A percentile compares a stretch with the other conserved stretches of the same genome.
These are phyloP conservation scores for Aspergillus viridinutans DNA, from an alignment of 2,329 filamentous ascomycete species.

Conservation along the genomic window DNA sequence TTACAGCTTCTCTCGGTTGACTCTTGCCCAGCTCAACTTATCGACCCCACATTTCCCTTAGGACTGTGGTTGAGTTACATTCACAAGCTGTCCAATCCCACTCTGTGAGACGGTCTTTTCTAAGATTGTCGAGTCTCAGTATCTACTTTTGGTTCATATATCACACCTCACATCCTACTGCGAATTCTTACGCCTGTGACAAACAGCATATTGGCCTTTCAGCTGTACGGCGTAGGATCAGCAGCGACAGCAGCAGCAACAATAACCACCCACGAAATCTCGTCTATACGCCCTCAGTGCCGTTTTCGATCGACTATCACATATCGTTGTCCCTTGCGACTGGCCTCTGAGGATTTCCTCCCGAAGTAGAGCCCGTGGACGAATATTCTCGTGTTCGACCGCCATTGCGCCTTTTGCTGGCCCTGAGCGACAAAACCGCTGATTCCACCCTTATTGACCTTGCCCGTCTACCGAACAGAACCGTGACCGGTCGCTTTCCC, in stretches of 20 bases:
- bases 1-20: not conserved
- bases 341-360: not conserved
- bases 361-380: not conserved
- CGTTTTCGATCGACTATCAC: not conserved
- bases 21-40: not conserved
- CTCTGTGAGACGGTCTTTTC: not conserved
- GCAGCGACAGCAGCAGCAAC: conserved; percentile 2
- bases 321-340: conserved; percentile 1
- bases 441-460: not conserved
- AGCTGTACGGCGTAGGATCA: conserved; percentile 11
- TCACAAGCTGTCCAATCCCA: not conserved
- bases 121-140: not conserved
- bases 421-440: not conserved
- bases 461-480: not conserved
- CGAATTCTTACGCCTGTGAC: conserved; percentile 7
- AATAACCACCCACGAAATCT: not conserved
- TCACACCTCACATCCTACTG: conserved; percentile 9
- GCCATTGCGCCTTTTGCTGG: conserved; percentile 6
- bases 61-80: not conserved
- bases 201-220: conserved; percentile 2
- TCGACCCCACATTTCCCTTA: not conserved
- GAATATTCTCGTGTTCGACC: not conserved
- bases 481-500: conserved; percentile 3
- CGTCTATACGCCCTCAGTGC: not conserved
- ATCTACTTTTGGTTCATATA: conserved; percentile 8